Conservation (phyloP, 768 basidiomycete genomes). For the Kwoniella shandongensis region DNA sequence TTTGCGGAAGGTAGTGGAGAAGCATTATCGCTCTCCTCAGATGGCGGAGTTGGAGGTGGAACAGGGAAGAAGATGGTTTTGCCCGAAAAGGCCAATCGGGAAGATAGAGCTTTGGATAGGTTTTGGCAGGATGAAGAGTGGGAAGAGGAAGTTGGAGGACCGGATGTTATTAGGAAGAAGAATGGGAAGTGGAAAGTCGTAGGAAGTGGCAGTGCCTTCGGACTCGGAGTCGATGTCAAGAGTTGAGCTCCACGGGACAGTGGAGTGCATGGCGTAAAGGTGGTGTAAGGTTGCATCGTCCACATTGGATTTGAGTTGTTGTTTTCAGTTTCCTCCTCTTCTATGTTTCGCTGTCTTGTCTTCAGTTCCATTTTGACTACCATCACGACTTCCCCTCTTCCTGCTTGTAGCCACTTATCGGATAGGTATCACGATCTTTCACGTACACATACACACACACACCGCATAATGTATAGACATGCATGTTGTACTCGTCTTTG, state of each 20-base stretch:
- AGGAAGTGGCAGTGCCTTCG: conserved; percentile 9
- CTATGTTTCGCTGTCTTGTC: no score
- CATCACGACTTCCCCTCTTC: conserved; percentile 3
- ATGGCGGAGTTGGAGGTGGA: background rate
- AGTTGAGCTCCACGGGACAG: background rate
- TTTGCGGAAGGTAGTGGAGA: conserved; percentile 15
- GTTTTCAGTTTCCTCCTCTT: no score
- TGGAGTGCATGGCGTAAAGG: background rate
- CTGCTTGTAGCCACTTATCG: no score
- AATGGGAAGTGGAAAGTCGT: conserved; percentile 34
- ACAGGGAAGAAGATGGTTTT: conserved; percentile 11
- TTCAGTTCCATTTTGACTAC: background rate
- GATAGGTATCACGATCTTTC: no score
- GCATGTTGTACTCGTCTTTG: conserved; percentile 2
- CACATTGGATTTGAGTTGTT: no score
- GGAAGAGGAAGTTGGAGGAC: conserved; percentile 28
- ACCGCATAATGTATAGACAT: conserved; percentile 3
- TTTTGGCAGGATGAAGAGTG: conserved; percentile 45
- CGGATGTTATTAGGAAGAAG: conserved; percentile 6
- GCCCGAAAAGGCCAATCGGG: conserved; percentile 12
- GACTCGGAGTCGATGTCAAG: conserved; percentile 1
- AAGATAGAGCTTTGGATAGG: conserved; percentile 34
- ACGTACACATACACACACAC: no score
- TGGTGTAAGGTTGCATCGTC: no score
- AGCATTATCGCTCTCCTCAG: background rate